Evolutionary conservation across 768 basidiomycete genomes (phyloP), one percentile per base, ranked within the genome.

Genomic region (Mycena venus): DNA sequence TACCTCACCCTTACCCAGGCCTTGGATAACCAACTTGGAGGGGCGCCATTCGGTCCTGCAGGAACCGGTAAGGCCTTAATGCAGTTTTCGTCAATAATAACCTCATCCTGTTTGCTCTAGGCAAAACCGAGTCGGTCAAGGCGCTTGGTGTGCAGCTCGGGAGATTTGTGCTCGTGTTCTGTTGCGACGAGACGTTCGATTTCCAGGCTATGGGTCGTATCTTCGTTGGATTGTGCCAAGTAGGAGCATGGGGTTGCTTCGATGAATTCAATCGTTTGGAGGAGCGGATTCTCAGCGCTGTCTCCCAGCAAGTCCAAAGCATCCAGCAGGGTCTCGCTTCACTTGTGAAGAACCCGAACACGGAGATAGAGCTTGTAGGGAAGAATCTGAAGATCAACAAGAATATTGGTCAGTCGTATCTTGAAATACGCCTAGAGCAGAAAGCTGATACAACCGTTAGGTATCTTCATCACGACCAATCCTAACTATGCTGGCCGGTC

Each of bases 191-290:
- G 83, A 98, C 96, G 0, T 99, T 99, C 84, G 98, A 99, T 84
- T 99, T 99, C 88, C 97, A 99, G 82, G 98, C 98, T 1, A 99
- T 99, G 98, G 98, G 98, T 75, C 95, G 98, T 75, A 99, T 99
- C 78, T 99, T 99, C 82, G 93, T 99, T 78, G 98, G 98, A 63
- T 90, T 99, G 17, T 99, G 98, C 85, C 97, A 98, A 88, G 98
- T 99, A 40, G 98, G 98, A 36, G 98, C 98, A 0, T 99, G 98
- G 98, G 98, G 98, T 15, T 97, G 95, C 80, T 97, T 97, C 84
- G 97, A 98, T 81, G 97, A 98, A 84, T 98, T 98, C 87, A 99
- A 99, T 83, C 94, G 98, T 78, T 89, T 99, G 55, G 98, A 99
- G 83, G 98, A 99, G 84, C 93, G 98, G 49, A 99, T 99, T 81